These are phyloP conservation scores for Brassica balearica DNA, from an alignment of 441 rosid species.

Conservation along the genomic window DNA sequence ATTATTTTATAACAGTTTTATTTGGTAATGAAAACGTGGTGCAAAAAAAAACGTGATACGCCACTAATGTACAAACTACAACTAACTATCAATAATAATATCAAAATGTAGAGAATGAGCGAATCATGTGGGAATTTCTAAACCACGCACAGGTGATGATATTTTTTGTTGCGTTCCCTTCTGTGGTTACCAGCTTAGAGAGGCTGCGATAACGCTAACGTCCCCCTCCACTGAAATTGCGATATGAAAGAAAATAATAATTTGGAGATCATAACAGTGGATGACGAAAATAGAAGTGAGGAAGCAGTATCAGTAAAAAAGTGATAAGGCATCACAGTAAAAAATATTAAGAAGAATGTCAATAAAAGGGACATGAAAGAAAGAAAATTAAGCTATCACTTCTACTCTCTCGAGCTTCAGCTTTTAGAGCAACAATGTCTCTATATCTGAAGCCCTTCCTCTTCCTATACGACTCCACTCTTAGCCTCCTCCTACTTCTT, in stretches of 20 bases:
- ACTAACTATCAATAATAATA: not conserved
- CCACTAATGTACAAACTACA: not conserved
- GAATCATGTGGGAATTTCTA: constrained; percentile 27
- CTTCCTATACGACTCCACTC: constrained; percentile 36
- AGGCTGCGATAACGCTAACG: constrained; percentile 20
- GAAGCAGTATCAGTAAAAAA: not conserved
- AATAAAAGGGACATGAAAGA: constrained; percentile 34
- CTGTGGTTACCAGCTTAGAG: constrained; percentile 30
- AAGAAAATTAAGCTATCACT: constrained; percentile 6
- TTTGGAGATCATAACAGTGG: not conserved
- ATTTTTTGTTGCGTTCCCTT: constrained; percentile 35
- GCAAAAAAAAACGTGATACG: not conserved
- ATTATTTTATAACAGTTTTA: not conserved
- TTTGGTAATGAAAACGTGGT: not conserved
- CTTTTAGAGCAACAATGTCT: constrained; percentile 36
- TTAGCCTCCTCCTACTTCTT: constrained; percentile 38
- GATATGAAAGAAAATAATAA: not conserved
- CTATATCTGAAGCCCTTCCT: constrained; percentile 41
- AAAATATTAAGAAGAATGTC: not conserved
- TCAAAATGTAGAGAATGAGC: not conserved
- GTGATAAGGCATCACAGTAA: not conserved
- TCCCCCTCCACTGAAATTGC: constrained; percentile 27
- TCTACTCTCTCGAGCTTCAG: constrained; percentile 37
- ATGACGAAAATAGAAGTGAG: not conserved
- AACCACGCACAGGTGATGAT: not conserved